Conservation (phyloP, 2,329 filamentous ascomycete genomes). For the Fusarium sp. region DNA sequence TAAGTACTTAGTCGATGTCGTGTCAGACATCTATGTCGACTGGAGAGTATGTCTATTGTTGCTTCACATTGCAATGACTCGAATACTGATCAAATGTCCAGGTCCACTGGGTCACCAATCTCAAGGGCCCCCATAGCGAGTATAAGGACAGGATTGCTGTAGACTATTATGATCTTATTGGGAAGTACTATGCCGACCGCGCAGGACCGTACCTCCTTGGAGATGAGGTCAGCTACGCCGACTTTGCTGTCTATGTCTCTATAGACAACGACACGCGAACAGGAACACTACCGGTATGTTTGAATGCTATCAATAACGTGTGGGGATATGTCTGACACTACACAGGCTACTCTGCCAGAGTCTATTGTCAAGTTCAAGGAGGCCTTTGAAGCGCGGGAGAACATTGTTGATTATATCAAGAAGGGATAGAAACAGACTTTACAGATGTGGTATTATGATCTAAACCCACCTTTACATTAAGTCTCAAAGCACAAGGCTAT, state of each 20-base stretch:
- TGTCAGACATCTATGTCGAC: conserved; percentile 54
- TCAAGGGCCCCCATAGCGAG: conserved; percentile 42
- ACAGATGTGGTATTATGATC: too few species aligned
- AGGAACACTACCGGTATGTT: conserved; percentile 51
- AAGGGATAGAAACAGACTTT: neutral
- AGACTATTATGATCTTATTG: conserved; percentile 48
- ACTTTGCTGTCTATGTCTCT: conserved; percentile 54
- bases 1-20: conserved; percentile 52
- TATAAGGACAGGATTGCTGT: conserved; percentile 47
- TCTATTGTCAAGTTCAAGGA: conserved; percentile 8
- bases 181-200: conserved; percentile 46
- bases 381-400: conserved; percentile 10
- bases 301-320: rapidly evolving
- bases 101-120: conserved; percentile 44
- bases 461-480: too few species aligned
- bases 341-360: conserved; percentile 5
- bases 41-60: conserved; percentile 49
- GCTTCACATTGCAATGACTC: rapidly evolving
- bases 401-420: conserved; percentile 6
- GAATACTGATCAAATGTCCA: neutral
- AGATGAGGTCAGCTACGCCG: conserved; percentile 51
- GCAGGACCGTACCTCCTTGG: conserved; percentile 53
- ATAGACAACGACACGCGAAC: conserved; percentile 52
- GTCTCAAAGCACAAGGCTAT: too few species aligned
- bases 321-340: rapidly evolving